These are phyloP conservation scores for thale cress (Arabidopsis thaliana) DNA, from an alignment of 345 rosid species.

Conservation along the genomic window TAIR10.1 NC_003070.9:24127501-24128000, in stretches of 20 bases:
- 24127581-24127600: constrained; percentile 40
- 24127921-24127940: constrained; percentile 23
- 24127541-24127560: neutral
- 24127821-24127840: constrained; percentile 37
- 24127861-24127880: constrained; percentile 37
- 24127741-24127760: constrained; percentile 12
- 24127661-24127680: constrained; percentile 20
- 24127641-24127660: neutral
- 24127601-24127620: constrained; percentile 16
- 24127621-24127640: neutral
- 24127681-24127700: constrained; percentile 42
- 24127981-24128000: constrained; percentile 36
- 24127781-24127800: constrained; percentile 46
- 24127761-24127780: constrained; percentile 24
- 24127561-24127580: neutral
- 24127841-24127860: constrained; percentile 44
- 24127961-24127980: constrained; percentile 41
- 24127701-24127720: constrained; percentile 40
- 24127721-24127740: constrained; percentile 31
- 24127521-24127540: no score
- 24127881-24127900: constrained; percentile 46
- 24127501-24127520: no score
- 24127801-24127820: constrained; percentile 43
- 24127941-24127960: constrained; percentile 35
- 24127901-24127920: constrained; percentile 15